Evolutionary conservation across 75 land plant species (phyloP).

Genomic region (Pinus albicaulis): DNA sequence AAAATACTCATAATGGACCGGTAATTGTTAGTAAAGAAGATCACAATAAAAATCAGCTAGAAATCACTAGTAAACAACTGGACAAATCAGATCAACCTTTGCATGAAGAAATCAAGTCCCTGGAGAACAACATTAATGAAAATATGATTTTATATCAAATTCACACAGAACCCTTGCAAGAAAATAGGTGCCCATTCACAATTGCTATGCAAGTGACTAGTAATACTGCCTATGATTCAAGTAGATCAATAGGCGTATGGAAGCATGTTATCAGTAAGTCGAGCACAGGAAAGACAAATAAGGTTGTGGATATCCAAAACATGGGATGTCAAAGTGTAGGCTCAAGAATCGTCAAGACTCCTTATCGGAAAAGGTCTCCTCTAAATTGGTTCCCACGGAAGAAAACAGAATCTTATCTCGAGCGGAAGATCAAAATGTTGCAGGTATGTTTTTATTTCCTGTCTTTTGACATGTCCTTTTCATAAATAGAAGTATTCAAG

Average conservation of each 20-base stretch:
- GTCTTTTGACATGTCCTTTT: not conserved
- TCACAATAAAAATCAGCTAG: no score
- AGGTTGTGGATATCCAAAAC: slow-evolving; percentile 1
- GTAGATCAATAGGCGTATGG: slow-evolving; percentile 1
- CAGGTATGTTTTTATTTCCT: slow-evolving; percentile 17
- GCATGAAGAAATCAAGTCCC: no score
- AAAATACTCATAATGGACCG: no score
- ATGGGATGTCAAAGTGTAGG: slow-evolving; percentile 1
- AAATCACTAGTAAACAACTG: no score
- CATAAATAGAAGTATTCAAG: not conserved
- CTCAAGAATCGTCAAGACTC: not conserved
- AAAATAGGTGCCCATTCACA: no score
- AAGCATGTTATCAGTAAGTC: slow-evolving; percentile 6
- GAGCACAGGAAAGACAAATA: slow-evolving; percentile 3
- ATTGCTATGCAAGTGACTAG: no score
- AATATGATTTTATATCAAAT: no score
- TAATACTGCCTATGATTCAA: no score
- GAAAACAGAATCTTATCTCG: slow-evolving; percentile 35
- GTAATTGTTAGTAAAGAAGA: no score
- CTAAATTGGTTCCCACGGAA: slow-evolving; percentile 42
- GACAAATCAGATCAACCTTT: no score
- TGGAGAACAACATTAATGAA: no score
- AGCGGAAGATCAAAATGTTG: slow-evolving; percentile 45
- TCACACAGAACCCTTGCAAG: no score
- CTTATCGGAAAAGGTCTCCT: slow-evolving; percentile 15